phyloP scores from a whole-genome alignment of 2,329 filamentous ascomycete genomes.

The Hymenoscyphus fraxineus region DNA sequence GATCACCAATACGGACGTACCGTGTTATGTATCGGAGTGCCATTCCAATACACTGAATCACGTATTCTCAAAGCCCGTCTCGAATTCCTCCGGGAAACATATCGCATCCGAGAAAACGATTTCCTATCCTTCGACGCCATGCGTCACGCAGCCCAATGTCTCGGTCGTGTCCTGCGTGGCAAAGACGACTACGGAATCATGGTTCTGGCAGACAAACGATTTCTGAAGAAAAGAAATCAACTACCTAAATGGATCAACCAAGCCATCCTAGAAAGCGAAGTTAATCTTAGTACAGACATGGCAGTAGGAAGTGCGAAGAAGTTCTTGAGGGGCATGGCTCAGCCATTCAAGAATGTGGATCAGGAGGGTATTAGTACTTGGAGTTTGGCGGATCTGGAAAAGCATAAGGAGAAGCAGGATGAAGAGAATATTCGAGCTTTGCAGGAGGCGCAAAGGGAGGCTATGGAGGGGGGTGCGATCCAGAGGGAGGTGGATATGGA shows the following conservation, averaged over 20 bases:
- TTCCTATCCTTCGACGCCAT: conserved; percentile 98
- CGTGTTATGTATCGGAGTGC: conserved; percentile 93
- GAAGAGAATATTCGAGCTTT: conserved; percentile 64
- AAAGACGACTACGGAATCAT: conserved; percentile 99
- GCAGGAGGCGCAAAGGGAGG: conserved; percentile 40
- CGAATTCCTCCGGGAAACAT: conserved; percentile 95
- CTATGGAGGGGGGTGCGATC: conserved; percentile 14
- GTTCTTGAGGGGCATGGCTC: conserved; percentile 87
- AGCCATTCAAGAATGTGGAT: conserved; percentile 76
- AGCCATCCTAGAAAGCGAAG: conserved; percentile 77
- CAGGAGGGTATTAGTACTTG: conserved; percentile 93
- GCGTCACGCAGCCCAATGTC: conserved; percentile 95
- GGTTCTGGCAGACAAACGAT: conserved; percentile 91
- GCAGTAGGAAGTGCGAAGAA: conserved; percentile 83
- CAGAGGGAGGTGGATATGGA: conserved; percentile 17
- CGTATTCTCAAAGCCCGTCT: conserved; percentile 92
- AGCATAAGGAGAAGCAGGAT: conserved; percentile 72
- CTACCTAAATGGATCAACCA: conserved; percentile 96
- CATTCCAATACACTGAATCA: conserved; percentile 98
- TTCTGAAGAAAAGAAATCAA: conserved; percentile 85
- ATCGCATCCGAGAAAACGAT: conserved; percentile 94
- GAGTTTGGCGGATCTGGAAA: conserved; percentile 74
- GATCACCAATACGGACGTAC: conserved; percentile 97
- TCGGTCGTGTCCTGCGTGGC: conserved; percentile 88
- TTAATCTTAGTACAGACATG: conserved; percentile 93